Evolutionary conservation across 1,284 basidiomycete genomes (phyloP).

Genomic region (Irpex lacteus): DNA sequence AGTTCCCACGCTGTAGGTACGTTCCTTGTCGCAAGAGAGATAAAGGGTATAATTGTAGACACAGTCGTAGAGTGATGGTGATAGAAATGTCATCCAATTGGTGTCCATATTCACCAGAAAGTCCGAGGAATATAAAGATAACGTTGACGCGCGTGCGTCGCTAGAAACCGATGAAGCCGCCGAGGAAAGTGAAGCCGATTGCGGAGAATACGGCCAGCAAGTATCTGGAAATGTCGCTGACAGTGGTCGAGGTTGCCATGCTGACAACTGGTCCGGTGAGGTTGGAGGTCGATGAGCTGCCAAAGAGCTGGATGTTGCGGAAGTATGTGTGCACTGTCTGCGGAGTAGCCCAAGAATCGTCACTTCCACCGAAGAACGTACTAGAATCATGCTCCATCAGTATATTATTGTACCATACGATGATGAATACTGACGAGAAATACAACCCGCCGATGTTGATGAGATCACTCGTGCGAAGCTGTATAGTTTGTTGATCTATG

Average conservation of each 20-base stretch:
- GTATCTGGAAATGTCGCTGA: constrained; percentile 3
- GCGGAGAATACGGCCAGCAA: constrained; percentile 2
- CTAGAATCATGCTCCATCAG: constrained; percentile 28
- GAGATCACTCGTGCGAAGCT: constrained; percentile 23
- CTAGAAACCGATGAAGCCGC: not conserved
- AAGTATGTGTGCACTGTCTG: constrained; percentile 63
- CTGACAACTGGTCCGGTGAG: constrained; percentile 22
- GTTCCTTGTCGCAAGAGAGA: not conserved
- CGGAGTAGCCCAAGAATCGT: constrained; percentile 63
- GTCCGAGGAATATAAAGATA: not conserved
- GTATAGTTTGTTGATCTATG: constrained; percentile 22
- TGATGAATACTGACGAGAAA: constrained; percentile 25
- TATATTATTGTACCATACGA: not conserved
- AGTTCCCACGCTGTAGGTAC: not conserved
- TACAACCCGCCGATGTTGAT: constrained; percentile 48
- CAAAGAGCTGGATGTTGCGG: constrained; percentile 52
- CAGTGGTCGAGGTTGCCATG: constrained; percentile 11
- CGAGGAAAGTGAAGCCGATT: not conserved
- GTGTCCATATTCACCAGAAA: not conserved
- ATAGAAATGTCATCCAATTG: not conserved
- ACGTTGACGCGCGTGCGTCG: not conserved
- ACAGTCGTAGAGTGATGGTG: not conserved
- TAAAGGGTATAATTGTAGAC: not conserved
- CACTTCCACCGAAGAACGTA: constrained; percentile 73
- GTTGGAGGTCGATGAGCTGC: constrained; percentile 27